Percentiles rank a stretch among this genome's conserved stretches.
Evolutionary conservation across 1,139 yeast genomes (phyloP).

Genomic region (Debaryomyces psychrophilus): DNA sequence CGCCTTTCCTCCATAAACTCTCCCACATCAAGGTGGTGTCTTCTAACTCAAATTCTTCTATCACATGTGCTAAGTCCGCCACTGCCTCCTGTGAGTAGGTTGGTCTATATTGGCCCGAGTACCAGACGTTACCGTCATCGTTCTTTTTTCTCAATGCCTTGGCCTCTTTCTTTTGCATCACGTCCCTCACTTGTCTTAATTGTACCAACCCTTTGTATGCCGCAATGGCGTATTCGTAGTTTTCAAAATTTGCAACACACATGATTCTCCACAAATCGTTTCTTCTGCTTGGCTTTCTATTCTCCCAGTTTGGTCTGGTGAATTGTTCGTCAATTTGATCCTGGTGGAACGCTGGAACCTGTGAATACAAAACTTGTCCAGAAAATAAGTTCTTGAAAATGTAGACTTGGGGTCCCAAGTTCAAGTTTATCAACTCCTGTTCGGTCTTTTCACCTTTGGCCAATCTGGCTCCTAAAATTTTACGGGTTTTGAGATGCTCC

Average conservation of each 20-base stretch:
- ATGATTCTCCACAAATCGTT: conserved; percentile 88
- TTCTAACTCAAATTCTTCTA: conserved; percentile 60
- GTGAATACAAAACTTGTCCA: conserved; percentile 90
- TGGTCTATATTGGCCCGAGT: conserved; percentile 84
- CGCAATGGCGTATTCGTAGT: conserved; percentile 67
- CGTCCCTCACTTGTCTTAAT: conserved; percentile 73
- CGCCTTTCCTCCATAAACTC: conserved; percentile 84
- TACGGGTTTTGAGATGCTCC: conserved; percentile 50
- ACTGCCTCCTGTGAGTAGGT: conserved; percentile 90
- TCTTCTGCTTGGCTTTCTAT: conserved; percentile 76
- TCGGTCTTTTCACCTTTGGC: conserved; percentile 45
- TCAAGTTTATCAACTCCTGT: conserved; percentile 31
- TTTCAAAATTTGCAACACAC: conserved; percentile 77
- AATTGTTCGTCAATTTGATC: conserved; percentile 75
- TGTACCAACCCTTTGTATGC: conserved; percentile 77
- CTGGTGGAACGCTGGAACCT: conserved; percentile 71
- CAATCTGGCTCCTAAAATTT: conserved; percentile 47
- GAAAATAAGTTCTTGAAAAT: conserved; percentile 82
- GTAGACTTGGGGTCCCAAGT: conserved; percentile 79
- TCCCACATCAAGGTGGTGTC: conserved; percentile 74
- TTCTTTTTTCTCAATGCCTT: conserved; percentile 71
- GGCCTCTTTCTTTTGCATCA: conserved; percentile 59
- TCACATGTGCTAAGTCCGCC: conserved; percentile 76
- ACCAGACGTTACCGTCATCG: conserved; percentile 82
- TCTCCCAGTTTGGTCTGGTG: conserved; percentile 85